These are phyloP conservation scores for Xylaria multiplex DNA, from an alignment of 2,329 filamentous ascomycete species.

Conservation along the genomic window DNA sequence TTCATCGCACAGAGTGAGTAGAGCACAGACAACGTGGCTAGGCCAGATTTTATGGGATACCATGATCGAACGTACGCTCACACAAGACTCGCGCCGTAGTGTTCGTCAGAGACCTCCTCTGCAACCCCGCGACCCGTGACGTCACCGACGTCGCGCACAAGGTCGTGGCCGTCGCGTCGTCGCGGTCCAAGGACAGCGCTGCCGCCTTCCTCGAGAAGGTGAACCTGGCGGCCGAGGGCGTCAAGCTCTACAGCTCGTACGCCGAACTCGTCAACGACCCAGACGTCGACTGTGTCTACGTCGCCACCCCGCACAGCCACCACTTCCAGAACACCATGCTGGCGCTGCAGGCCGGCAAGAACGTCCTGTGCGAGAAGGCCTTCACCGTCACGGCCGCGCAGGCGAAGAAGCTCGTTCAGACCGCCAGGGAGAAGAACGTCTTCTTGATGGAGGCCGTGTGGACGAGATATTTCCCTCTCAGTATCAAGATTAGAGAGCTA, in stretches of 20 bases:
- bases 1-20: conserved; percentile 66
- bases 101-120: conserved; percentile 82
- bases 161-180: conserved; percentile 83
- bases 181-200: conserved; percentile 75
- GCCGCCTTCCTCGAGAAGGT: conserved; percentile 77
- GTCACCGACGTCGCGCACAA: conserved; percentile 79
- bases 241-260: conserved; percentile 82
- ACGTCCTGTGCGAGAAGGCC: conserved; percentile 91
- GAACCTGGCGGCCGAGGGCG: conserved; percentile 69
- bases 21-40: background rate
- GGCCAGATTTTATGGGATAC: background rate
- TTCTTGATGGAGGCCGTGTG: conserved; percentile 90
- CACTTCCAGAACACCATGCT: conserved; percentile 92
- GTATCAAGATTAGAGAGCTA: conserved; percentile 77
- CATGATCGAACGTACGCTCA: conserved; percentile 1
- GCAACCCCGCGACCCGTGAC: conserved; percentile 74
- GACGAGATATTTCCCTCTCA: conserved; percentile 89
- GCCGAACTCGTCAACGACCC: conserved; percentile 81
- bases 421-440: conserved; percentile 76
- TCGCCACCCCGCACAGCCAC: conserved; percentile 90
- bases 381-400: conserved; percentile 87
- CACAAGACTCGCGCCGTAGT: conserved; percentile 49
- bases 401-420: conserved; percentile 75
- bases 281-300: conserved; percentile 85
- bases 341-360: conserved; percentile 83